A percentile compares a stretch with the other conserved stretches of the same genome.
Evolutionary conservation across 768 basidiomycete species (phyloP).

Genomic region (Lentinula aciculospora): DNA sequence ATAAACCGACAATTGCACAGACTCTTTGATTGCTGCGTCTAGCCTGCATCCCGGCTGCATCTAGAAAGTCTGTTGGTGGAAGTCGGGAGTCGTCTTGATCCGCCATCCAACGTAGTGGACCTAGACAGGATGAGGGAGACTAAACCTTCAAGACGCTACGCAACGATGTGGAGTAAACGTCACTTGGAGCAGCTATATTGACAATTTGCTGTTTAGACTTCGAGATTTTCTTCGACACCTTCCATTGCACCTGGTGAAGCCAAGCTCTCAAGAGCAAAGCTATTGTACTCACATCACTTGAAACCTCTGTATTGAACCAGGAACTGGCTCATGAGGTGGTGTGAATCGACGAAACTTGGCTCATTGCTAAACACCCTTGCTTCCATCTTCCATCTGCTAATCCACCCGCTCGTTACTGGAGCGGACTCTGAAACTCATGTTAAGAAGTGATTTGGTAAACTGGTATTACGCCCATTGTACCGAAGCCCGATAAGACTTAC

Average conservation of each 20-base stretch:
- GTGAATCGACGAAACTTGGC: not conserved
- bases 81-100: not conserved
- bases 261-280: not conserved
- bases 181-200: not conserved
- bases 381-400: constrained; percentile 3
- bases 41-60: not conserved
- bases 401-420: not conserved
- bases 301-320: not conserved
- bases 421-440: too few species aligned
- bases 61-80: not conserved
- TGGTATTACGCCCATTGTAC: not conserved
- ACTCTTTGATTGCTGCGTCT: not conserved
- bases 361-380: not conserved
- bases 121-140: not conserved
- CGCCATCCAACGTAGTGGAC: not conserved
- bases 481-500: not conserved
- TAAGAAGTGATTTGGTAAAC: not conserved
- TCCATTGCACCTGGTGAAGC: not conserved
- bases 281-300: not conserved
- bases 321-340: not conserved
- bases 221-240: not conserved
- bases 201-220: not conserved
- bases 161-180: not conserved
- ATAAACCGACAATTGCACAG: not conserved
- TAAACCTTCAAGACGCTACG: too few species aligned